Conservation (phyloP, 164 flowering plant genomes). For the Echeveria elegans region DNA sequence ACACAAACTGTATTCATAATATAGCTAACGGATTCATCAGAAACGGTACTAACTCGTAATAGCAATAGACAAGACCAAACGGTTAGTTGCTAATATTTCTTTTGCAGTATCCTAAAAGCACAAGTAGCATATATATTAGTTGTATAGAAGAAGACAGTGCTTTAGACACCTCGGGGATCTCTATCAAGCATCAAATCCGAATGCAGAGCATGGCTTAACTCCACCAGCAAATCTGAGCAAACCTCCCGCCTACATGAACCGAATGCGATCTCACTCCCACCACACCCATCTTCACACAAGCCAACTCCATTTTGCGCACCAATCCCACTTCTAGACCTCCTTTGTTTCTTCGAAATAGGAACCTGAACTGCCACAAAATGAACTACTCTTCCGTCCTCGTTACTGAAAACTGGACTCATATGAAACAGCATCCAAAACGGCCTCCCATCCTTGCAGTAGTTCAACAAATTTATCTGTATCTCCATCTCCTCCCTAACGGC, state of each 20-base stretch:
- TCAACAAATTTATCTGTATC: conserved; percentile 47
- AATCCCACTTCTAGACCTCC: conserved; percentile 19
- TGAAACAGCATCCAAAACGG: conserved; percentile 85
- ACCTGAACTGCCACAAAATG: conserved; percentile 83
- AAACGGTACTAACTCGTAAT: not conserved
- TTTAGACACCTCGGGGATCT: conserved; percentile 58
- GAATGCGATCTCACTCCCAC: conserved; percentile 25
- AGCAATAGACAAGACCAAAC: not conserved
- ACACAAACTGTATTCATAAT: not conserved
- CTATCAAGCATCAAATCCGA: conserved; percentile 25
- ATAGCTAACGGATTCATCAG: not conserved
- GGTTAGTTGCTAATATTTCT: not conserved
- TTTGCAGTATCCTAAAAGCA: not conserved
- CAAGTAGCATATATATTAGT: not conserved
- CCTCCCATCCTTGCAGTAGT: conserved; percentile 69
- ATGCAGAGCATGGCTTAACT: conserved; percentile 22
- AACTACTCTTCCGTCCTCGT: conserved; percentile 53
- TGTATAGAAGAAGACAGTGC: conserved; percentile 17
- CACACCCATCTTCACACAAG: conserved; percentile 26
- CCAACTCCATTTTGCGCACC: conserved; percentile 22
- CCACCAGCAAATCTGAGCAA: conserved; percentile 36
- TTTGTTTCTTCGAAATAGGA: conserved; percentile 38
- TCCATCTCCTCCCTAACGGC: conserved; percentile 62
- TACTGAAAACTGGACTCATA: conserved; percentile 62
- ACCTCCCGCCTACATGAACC: conserved; percentile 80